Evolutionary conservation across 2,329 filamentous ascomycete genomes (phyloP).

Genomic region (Neospermospora avenae): DNA sequence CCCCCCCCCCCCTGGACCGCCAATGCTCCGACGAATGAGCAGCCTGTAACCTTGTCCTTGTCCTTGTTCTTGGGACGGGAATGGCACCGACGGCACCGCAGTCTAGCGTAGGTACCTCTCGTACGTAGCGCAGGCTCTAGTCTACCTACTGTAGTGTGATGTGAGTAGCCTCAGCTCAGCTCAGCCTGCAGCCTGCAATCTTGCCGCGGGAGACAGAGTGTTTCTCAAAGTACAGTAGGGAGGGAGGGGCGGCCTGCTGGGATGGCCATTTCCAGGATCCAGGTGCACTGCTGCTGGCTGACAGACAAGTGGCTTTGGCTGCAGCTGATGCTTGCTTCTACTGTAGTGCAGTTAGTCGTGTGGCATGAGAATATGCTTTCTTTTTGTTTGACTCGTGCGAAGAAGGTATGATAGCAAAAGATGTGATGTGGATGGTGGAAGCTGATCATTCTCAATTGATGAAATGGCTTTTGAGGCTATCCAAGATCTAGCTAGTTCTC

Average conservation of each 20-base stretch:
- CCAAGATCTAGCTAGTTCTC: not conserved
- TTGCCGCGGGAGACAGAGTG: too few species aligned
- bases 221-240: too few species aligned
- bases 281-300: too few species aligned
- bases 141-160: not conserved
- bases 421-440: not conserved
- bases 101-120: too few species aligned
- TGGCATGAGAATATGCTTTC: not conserved
- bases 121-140: not conserved
- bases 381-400: not conserved
- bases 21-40: not conserved
- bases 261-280: too few species aligned
- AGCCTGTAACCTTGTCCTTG: not conserved
- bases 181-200: too few species aligned
- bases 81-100: slow-evolving; percentile 9
- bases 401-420: not conserved
- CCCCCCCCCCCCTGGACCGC: too few species aligned
- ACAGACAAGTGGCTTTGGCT: not conserved
- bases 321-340: not conserved
- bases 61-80: slow-evolving; percentile 7
- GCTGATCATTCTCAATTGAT: not conserved
- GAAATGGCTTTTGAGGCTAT: not conserved
- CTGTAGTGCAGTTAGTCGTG: not conserved
- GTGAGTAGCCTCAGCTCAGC: not conserved
- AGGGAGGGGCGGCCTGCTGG: too few species aligned